These are phyloP conservation scores for Heritiera littoralis DNA, from an alignment of 345 rosid species.

Conservation along the genomic window DNA sequence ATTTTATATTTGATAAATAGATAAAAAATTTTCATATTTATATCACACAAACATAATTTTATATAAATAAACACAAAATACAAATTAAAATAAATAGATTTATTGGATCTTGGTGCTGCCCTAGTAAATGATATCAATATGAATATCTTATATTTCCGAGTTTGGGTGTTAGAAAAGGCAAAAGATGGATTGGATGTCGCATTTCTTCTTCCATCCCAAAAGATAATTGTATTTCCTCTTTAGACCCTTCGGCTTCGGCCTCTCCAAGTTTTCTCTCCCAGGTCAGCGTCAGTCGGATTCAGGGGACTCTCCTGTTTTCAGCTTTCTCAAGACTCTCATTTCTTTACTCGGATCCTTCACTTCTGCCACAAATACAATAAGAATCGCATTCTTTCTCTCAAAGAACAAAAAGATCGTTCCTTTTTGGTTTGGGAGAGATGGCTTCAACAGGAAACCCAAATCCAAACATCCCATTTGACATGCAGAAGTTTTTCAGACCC, in stretches of 20 bases:
- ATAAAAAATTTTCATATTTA: too few species aligned
- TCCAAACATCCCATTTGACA: slow-evolving; percentile 41
- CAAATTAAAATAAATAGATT: too few species aligned
- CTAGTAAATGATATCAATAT: too few species aligned
- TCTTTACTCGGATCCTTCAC: slow-evolving; percentile 15
- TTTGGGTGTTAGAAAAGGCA: too few species aligned
- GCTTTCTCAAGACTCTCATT: slow-evolving; percentile 8
- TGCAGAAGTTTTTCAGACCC: slow-evolving; percentile 47
- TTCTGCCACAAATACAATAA: neutral
- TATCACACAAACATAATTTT: too few species aligned
- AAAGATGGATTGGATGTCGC: too few species aligned
- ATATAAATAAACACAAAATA: too few species aligned
- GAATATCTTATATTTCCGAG: too few species aligned
- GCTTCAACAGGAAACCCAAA: slow-evolving; percentile 52
- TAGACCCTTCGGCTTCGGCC: neutral
- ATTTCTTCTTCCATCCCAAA: neutral
- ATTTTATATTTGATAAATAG: too few species aligned
- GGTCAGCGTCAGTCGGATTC: slow-evolving; percentile 7
- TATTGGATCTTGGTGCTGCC: too few species aligned
- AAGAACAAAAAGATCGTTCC: neutral
- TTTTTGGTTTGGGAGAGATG: slow-evolving; percentile 33
- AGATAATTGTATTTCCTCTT: neutral
- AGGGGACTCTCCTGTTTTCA: neutral
- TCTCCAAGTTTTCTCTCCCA: neutral
- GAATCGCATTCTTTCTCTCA: neutral